phyloP scores from a whole-genome alignment of 73 alveolate species.

The Symbiodinium pilosum region DNA sequence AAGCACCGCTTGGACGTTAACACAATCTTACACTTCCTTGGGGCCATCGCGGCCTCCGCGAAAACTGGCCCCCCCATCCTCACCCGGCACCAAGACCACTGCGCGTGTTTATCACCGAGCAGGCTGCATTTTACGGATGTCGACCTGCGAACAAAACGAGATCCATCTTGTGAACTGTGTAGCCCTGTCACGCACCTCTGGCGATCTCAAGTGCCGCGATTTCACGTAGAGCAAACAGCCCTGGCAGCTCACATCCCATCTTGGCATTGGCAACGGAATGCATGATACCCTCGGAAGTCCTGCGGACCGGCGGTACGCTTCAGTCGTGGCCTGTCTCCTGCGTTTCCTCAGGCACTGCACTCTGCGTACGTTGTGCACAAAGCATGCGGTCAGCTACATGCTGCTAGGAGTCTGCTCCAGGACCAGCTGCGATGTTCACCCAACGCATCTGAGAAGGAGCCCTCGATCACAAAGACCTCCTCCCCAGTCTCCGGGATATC shows the following conservation, averaged over 20 bases:
- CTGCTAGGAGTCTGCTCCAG: constrained; percentile 74
- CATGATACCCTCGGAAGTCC: background rate
- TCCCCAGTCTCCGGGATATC: constrained; percentile 52
- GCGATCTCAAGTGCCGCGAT: constrained; percentile 70
- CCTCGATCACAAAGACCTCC: constrained; percentile 82
- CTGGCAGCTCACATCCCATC: background rate
- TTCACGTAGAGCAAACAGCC: constrained; percentile 93
- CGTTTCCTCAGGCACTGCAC: constrained; percentile 47
- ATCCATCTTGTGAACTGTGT: background rate
- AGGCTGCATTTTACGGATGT: constrained; percentile 41
- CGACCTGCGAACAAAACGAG: background rate
- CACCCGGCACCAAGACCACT: background rate
- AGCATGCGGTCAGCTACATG: background rate
- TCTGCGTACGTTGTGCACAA: too few species aligned
- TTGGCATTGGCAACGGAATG: too few species aligned
- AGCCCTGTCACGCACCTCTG: constrained; percentile 6
- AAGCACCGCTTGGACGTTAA: too few species aligned
- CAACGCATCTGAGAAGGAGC: constrained; percentile 40
- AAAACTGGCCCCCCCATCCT: too few species aligned
- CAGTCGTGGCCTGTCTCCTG: constrained; percentile 39
- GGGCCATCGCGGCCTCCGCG: too few species aligned
- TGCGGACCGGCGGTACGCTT: constrained; percentile 56
- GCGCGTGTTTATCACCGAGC: background rate
- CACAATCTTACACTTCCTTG: too few species aligned
- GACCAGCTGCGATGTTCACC: constrained; percentile 76